Base-by-base conservation (phyloP, 208 protist genomes). In the Crithidia bombi region DNA sequence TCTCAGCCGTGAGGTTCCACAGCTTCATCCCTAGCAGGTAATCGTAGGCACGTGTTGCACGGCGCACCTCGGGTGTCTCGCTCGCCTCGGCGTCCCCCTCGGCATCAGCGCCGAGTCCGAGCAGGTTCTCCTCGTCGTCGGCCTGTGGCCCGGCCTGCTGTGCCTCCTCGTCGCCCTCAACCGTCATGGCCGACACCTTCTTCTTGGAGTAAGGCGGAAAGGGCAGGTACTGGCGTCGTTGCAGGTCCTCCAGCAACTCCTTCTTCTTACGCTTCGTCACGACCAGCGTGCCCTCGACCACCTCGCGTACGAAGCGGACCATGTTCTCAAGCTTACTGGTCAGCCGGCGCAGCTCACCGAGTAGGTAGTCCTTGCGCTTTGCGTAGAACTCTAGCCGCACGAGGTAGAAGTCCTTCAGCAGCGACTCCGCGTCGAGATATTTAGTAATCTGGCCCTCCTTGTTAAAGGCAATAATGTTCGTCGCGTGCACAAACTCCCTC, bases 381-480 rank as follows among this genome's bases (percentile, higher is more conserved):
- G 90, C 75, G 85, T 99, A 99, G 75, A 83, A 95, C 41, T 98
- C 80, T 3, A 99, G 78, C 56, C 99, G 91, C 12, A 99, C 41
- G 3, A 82, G 54, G 78, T 96, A 99, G 78, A 99, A 99, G 19
- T 98, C 94, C 46, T 95, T 78, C 6, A 99, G 66, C n/a, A 99
- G 93, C 10, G 97, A 85, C 52, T 93, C 83, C 35, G 92, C 89
- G 59, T 96, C 91, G 17, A 67, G 75, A 72, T 99, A 99, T 75
- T 98, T 97, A 21, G 81, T 95, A 55, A 99, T 97, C 52, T 94
- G 80, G 5, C 93, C 94, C 14, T 99, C 78, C 35, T 82, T 75
- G 77, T 99, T 95, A 79, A 99, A 99, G 26, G 99, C 86, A 50
- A 98, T 94, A 87, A 99, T 99, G 85, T 99, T 99, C 28, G 93